phyloP scores from a whole-genome alignment of 2,329 filamentous ascomycete species.

The Cladosporium sp. region DNA sequence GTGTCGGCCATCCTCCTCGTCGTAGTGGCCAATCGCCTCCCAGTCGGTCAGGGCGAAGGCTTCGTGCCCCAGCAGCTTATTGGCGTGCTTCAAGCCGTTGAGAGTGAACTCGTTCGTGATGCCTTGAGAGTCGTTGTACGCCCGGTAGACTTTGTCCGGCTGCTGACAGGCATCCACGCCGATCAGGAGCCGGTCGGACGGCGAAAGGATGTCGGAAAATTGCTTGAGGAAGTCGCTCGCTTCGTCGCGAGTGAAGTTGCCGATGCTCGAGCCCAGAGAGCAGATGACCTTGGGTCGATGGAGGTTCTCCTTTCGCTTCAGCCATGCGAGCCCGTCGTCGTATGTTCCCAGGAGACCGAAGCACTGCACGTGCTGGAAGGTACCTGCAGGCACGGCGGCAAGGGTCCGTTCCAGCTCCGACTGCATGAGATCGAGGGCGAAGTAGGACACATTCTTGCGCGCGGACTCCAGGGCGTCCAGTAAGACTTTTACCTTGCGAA shows the following conservation, averaged over 20 bases:
- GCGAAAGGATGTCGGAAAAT: conserved; percentile 67
- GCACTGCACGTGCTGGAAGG: conserved; percentile 71
- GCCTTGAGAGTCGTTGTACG: conserved; percentile 69
- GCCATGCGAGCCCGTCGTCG: conserved; percentile 85
- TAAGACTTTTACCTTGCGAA: conserved; percentile 86
- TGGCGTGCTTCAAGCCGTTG: conserved; percentile 79
- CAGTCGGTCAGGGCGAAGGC: conserved; percentile 72
- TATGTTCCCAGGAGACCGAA: conserved; percentile 88
- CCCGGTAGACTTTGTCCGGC: conserved; percentile 74
- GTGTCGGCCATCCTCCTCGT: conserved; percentile 69
- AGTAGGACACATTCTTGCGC: conserved; percentile 81
- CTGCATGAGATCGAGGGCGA: conserved; percentile 80
- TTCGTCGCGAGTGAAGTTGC: conserved; percentile 75
- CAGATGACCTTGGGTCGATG: conserved; percentile 71
- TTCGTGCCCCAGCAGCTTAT: conserved; percentile 68
- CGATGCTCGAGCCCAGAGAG: conserved; percentile 75
- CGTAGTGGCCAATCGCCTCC: conserved; percentile 79
- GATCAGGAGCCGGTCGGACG: conserved; percentile 71
- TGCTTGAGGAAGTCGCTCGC: conserved; percentile 70
- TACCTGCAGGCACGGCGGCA: conserved; percentile 64
- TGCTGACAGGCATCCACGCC: conserved; percentile 81
- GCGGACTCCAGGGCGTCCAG: conserved; percentile 75
- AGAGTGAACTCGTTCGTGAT: conserved; percentile 79
- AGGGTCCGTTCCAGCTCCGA: conserved; percentile 82
- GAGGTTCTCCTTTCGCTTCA: conserved; percentile 62